phyloP scores from a whole-genome alignment of 305 asterid species.

The Galium porrigens region DNA sequence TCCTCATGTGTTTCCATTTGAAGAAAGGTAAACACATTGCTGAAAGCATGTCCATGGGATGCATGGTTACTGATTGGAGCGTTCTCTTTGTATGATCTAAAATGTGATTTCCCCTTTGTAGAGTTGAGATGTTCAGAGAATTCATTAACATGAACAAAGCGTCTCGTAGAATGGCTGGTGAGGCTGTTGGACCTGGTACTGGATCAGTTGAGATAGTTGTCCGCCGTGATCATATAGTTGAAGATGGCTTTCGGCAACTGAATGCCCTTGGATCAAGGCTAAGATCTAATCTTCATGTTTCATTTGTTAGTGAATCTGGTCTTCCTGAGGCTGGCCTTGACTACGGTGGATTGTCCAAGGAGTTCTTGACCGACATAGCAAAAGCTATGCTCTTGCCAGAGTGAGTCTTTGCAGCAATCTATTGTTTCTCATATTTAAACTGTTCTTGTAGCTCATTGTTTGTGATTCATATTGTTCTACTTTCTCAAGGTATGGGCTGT shows the following conservation, averaged over 20 bases:
- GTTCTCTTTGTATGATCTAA: constrained; percentile 5
- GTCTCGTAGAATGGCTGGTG: constrained; percentile 75
- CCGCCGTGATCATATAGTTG: constrained; percentile 71
- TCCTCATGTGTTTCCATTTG: constrained; percentile 89
- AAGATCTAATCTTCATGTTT: constrained; percentile 69
- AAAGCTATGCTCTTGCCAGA: constrained; percentile 78
- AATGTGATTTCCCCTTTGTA: constrained; percentile 26
- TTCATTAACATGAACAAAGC: constrained; percentile 75
- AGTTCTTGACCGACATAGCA: constrained; percentile 74
- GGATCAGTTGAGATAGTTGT: constrained; percentile 64
- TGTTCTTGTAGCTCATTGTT: constrained; percentile 13
- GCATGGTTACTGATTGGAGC: neutral
- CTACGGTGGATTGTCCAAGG: constrained; percentile 91
- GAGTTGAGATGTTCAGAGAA: constrained; percentile 88
- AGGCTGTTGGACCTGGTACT: constrained; percentile 23
- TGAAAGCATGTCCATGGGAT: constrained; percentile 8
- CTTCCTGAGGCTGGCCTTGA: constrained; percentile 95
- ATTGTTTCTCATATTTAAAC: constrained; percentile 12
- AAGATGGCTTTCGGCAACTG: constrained; percentile 83
- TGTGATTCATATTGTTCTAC: constrained; percentile 12
- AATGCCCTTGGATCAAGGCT: constrained; percentile 69
- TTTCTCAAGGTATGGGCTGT: constrained; percentile 59
- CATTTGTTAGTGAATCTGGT: constrained; percentile 85
- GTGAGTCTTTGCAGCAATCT: constrained; percentile 29
- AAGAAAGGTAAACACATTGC: constrained; percentile 51